Conservation (phyloP, 495 filamentous ascomycete species). For the Xylaria longipes region DNA sequence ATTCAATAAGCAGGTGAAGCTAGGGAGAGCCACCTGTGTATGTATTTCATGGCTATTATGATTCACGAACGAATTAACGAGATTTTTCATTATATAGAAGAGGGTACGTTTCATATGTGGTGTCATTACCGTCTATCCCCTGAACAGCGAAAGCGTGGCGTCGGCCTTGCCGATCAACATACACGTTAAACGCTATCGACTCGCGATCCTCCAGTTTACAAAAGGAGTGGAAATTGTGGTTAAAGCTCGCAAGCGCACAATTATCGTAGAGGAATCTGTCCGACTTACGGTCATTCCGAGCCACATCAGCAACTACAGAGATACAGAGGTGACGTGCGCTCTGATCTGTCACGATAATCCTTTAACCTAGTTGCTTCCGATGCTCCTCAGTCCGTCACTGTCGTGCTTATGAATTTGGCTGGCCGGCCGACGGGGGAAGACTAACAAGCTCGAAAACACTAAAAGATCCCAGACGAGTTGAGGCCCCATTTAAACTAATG, state of each 20-base stretch:
- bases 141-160: conserved; percentile 10
- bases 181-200: background rate
- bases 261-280: background rate
- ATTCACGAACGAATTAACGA: conserved; percentile 23
- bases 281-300: too few species aligned
- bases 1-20: conserved; percentile 4
- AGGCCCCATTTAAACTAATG: conserved; percentile 6
- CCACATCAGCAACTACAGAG: background rate
- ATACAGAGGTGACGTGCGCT: background rate
- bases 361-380: background rate
- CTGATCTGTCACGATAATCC: background rate
- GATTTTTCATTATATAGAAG: background rate
- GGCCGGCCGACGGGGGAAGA: conserved; percentile 2
- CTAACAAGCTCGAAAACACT: background rate
- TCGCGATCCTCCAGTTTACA: conserved; percentile 3
- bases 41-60: conserved; percentile 9
- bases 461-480: conserved; percentile 6
- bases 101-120: background rate
- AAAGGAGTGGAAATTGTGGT: conserved; percentile 5
- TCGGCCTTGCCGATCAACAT: conserved; percentile 24
- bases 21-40: background rate
- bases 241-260: background rate
- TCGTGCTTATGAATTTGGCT: background rate
- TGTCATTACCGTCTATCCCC: background rate
- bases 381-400: background rate